Percentiles rank a stretch among this genome's conserved stretches.
Evolutionary conservation across 495 filamentous ascomycete species (phyloP).

Genomic region (Xylaria sp.): DNA sequence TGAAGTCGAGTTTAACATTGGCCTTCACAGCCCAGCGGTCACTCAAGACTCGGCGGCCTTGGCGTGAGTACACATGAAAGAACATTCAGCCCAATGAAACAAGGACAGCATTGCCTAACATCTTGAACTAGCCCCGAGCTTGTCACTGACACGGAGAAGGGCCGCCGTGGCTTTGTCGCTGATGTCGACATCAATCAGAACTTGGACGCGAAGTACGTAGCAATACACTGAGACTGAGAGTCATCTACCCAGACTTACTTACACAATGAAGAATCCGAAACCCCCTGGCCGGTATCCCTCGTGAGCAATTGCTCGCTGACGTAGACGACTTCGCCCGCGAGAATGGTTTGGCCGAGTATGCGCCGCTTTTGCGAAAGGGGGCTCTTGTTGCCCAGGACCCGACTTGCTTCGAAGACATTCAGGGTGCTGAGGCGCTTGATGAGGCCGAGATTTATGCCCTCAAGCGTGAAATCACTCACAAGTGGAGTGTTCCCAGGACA

Average conservation of each 20-base stretch:
- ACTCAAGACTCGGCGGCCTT: not conserved
- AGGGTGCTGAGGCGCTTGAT: slow-evolving; percentile 55
- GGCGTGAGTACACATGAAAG: slow-evolving; percentile 11
- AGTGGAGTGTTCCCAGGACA: slow-evolving; percentile 67
- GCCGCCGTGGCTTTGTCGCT: slow-evolving; percentile 34
- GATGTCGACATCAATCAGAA: slow-evolving; percentile 60
- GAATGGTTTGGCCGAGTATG: slow-evolving; percentile 48
- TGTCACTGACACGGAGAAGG: slow-evolving; percentile 30
- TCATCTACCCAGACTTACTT: slow-evolving; percentile 18
- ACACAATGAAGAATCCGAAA: slow-evolving; percentile 58
- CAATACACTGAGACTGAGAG: not conserved
- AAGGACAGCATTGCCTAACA: not conserved
- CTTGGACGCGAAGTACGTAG: slow-evolving; percentile 55
- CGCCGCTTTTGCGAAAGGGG: slow-evolving; percentile 61
- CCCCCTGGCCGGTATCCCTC: slow-evolving; percentile 63
- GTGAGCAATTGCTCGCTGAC: slow-evolving; percentile 58
- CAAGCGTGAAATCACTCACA: slow-evolving; percentile 64
- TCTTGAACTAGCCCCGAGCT: not conserved
- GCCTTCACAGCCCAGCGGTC: slow-evolving; percentile 2
- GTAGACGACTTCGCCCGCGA: slow-evolving; percentile 63
- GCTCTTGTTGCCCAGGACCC: slow-evolving; percentile 71
- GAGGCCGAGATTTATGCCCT: slow-evolving; percentile 60
- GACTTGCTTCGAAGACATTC: slow-evolving; percentile 57
- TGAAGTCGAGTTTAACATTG: not conserved
- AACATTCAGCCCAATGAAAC: not conserved